Conservation (phyloP, 2,329 filamentous ascomycete species). For the Paracoccidioides lutzii region DNA sequence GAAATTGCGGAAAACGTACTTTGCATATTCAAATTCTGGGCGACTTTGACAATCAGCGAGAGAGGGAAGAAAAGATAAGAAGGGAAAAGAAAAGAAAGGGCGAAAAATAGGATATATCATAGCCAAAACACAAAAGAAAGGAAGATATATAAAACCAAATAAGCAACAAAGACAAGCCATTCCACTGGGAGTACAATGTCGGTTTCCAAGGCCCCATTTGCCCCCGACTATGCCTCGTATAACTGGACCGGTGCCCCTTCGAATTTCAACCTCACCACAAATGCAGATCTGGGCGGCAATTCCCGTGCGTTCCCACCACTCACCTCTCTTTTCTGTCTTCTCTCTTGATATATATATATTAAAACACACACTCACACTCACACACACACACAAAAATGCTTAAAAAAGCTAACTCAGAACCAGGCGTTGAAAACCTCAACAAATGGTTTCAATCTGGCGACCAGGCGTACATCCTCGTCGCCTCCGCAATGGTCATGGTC, state of each 20-base stretch:
- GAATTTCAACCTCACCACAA: slow-evolving; percentile 33
- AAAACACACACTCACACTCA: too few species aligned
- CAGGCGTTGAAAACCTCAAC: slow-evolving; percentile 78
- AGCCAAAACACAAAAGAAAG: not conserved
- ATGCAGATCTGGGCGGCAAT: slow-evolving; percentile 57
- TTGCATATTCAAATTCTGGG: too few species aligned
- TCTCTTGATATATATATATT: too few species aligned
- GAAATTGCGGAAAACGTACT: too few species aligned
- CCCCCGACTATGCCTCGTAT: slow-evolving; percentile 36
- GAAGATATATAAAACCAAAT: not conserved
- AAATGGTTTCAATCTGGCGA: slow-evolving; percentile 91
- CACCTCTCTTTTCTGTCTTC: not conserved
- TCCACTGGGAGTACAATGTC: not conserved
- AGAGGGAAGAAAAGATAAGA: too few species aligned
- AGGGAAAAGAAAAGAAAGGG: not conserved
- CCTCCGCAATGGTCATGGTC: slow-evolving; percentile 83
- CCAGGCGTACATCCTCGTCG: slow-evolving; percentile 82
- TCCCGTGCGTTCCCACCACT: slow-evolving; percentile 49
- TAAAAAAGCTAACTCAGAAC: slow-evolving; percentile 3
- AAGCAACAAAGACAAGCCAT: not conserved
- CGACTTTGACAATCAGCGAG: too few species aligned
- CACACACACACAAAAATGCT: too few species aligned
- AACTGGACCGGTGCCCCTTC: slow-evolving; percentile 36
- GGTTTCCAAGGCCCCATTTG: slow-evolving; percentile 19
- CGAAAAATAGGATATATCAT: not conserved